These are phyloP conservation scores for Trichoderma gamsii DNA, from an alignment of 495 filamentous ascomycete species.

Conservation along the genomic window DNA sequence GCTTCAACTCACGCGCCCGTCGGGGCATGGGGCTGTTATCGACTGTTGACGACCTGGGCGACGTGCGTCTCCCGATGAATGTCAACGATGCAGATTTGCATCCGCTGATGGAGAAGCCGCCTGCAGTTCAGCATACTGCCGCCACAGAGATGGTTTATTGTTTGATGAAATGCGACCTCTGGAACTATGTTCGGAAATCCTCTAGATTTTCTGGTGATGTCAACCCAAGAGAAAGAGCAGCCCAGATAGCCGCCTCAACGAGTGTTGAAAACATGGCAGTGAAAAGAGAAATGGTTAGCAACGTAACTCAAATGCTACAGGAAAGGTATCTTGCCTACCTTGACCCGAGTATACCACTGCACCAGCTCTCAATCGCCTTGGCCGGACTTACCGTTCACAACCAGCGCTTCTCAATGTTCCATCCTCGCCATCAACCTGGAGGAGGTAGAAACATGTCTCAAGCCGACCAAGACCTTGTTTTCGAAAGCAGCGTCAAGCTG, in stretches of 20 bases:
- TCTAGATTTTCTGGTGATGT: constrained; percentile 25
- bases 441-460: constrained; percentile 25
- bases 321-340: constrained; percentile 42
- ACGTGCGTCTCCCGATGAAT: constrained; percentile 30
- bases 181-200: constrained; percentile 24
- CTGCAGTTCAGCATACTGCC: constrained; percentile 17
- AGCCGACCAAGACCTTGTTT: constrained; percentile 36
- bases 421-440: constrained; percentile 38
- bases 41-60: constrained; percentile 24
- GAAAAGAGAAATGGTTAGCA: constrained; percentile 11
- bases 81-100: constrained; percentile 41
- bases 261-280: constrained; percentile 31
- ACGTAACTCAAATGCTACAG: constrained; percentile 32
- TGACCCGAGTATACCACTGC: constrained; percentile 41
- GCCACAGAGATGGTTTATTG: constrained; percentile 24
- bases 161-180: constrained; percentile 24
- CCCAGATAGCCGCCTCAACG: constrained; percentile 28
- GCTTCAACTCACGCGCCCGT: constrained; percentile 35
- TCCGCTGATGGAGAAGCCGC: constrained; percentile 36
- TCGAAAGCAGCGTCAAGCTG: constrained; percentile 33
- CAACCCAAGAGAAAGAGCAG: constrained; percentile 29
- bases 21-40: constrained; percentile 21
- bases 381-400: constrained; percentile 28
- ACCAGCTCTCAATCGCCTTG: constrained; percentile 22
- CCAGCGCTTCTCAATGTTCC: constrained; percentile 35